These are phyloP conservation scores for Infundibulicybe gibba DNA, from an alignment of 768 basidiomycete genomes.

Conservation along the genomic window DNA sequence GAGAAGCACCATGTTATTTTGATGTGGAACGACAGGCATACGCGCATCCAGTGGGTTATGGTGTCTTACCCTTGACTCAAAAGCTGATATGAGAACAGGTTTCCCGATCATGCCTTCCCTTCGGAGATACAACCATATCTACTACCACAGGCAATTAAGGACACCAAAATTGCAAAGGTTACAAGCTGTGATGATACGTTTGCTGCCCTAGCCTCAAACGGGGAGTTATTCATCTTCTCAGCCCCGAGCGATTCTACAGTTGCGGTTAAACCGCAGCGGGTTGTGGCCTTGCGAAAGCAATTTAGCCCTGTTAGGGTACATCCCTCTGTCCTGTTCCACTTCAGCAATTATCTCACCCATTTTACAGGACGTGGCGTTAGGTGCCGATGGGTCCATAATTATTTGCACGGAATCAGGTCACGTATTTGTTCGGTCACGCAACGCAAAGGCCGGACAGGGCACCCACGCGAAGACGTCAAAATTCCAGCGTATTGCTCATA, in stretches of 20 bases:
- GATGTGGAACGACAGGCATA: constrained; percentile 71
- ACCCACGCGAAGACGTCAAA: constrained; percentile 52
- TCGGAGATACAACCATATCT: constrained; percentile 75
- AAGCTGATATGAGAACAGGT: constrained; percentile 34
- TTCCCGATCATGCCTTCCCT: constrained; percentile 76
- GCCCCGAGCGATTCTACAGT: constrained; percentile 24
- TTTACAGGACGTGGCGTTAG: constrained; percentile 80
- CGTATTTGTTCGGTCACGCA: constrained; percentile 80
- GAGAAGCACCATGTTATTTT: constrained; percentile 80
- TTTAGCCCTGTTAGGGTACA: constrained; percentile 78
- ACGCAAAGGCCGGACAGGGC: constrained; percentile 24
- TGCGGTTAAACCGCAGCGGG: constrained; percentile 74
- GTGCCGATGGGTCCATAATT: constrained; percentile 83
- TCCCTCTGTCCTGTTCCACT: constrained; percentile 5
- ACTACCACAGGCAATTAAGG: constrained; percentile 71
- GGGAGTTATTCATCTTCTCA: constrained; percentile 88
- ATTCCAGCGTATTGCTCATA: constrained; percentile 73
- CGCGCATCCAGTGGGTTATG: constrained; percentile 63
- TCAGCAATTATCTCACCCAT: constrained; percentile 1
- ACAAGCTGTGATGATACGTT: constrained; percentile 76
- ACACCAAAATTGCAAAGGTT: constrained; percentile 75
- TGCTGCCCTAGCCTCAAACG: constrained; percentile 78
- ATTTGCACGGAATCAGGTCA: constrained; percentile 95
- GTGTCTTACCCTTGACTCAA: background rate
- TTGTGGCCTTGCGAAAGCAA: constrained; percentile 86